These are phyloP conservation scores for Oldenlandia corymbosa DNA, from an alignment of 257 asterid genomes.

Conservation along the genomic window DNA sequence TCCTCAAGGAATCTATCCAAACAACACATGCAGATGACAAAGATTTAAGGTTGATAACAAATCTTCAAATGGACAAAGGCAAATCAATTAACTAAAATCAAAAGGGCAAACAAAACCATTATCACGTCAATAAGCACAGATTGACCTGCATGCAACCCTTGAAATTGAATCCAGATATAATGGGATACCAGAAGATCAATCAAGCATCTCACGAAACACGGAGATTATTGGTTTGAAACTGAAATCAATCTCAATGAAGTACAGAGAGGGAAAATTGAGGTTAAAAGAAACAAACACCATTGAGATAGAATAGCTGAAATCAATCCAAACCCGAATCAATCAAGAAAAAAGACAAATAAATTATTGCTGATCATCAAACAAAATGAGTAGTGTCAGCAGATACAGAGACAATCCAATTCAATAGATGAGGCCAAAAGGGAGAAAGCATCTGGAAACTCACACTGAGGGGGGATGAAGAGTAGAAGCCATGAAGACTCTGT, in stretches of 20 bases:
- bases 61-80: no score
- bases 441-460: conserved; percentile 27
- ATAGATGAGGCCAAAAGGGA: background rate
- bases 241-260: background rate
- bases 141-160: conserved; percentile 7
- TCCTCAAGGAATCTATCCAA: background rate
- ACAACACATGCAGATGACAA: background rate
- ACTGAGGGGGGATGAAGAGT: conserved; percentile 46
- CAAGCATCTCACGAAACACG: background rate
- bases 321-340: background rate
- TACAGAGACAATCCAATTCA: background rate
- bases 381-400: background rate
- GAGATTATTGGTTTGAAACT: background rate
- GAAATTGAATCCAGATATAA: background rate
- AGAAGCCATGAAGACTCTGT: conserved; percentile 59
- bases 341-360: background rate
- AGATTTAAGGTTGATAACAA: background rate
- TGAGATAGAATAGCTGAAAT: background rate
- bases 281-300: background rate
- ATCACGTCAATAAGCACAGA: background rate
- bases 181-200: background rate
- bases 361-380: background rate
- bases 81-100: background rate
- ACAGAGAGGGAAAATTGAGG: background rate
- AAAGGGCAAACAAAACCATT: background rate